Base-by-base conservation (phyloP, 495 filamentous ascomycete genomes). In the Pseudotulostoma volvatum region DNA sequence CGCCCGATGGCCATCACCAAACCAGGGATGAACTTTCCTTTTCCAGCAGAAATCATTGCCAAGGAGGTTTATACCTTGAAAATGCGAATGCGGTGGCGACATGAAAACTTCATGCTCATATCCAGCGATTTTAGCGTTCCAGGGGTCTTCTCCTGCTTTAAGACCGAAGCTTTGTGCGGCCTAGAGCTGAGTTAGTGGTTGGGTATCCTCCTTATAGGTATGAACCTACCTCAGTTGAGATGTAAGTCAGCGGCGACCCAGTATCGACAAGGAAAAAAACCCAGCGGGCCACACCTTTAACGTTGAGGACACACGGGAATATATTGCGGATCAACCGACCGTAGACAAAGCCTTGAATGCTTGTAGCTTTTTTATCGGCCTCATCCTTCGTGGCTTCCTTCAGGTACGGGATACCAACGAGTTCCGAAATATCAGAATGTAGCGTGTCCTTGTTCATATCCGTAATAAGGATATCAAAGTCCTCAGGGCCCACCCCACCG, bases 231-330 rank as follows among this genome's bases (percentile, higher is more conserved):
- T 5, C 11, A 28, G 23, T 11, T 11, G 23, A 28, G 23, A 28
- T 5, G 11, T 28, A 28, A 5, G 23, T 28, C 11, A 11, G 5
- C 11, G 23, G 23, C 5, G 23, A 28, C 5, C 23, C 23, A 28
- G 23, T 46, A 35, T 42, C 18, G 9, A 49, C 19, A 2, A 51
- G 36, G 20, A 51, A 43, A 17, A 51, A 48, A 13, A 44, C 44
- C 46, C 39, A 48, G 28, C 19, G 34, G n/a, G 42, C 46, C 33
- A 39, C 33, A 3, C 28, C 42, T 7, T 32, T 2, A 32, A 21
- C n/a, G 20, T 4, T 13, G 34, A 45, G 16, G 19, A 40, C 18
- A 16, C 38, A 40, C 33, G 38, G 38, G 31, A 40, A 18, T 40
- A 33, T 31, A 14, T 16, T 33, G 19, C 31, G 38, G 38, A 40